Base-by-base conservation (phyloP, 2,329 filamentous ascomycete genomes). In the Stemphylium beticola region DNA sequence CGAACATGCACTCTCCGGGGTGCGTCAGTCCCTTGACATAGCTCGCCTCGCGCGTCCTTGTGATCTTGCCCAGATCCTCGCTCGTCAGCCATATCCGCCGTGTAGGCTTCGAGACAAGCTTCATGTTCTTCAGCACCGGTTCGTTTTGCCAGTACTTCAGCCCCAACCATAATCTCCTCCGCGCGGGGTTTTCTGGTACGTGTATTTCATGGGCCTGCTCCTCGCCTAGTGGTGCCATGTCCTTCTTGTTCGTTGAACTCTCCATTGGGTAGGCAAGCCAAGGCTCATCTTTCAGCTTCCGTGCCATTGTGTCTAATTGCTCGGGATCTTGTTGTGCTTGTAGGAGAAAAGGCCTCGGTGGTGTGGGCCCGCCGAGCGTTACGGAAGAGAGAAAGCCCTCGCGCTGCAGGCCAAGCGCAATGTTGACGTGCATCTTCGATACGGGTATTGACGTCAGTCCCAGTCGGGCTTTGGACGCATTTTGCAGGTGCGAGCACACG, bases 401-500 rank as follows among this genome's bases (percentile, higher is more conserved):
- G 63, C 90, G 87, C 77, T 96, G 92, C 39, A 97, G 83, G 33
- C 90, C 89, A 17, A 95, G 83, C 46, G 86, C 83, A 14, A 96
- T 81, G 39, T 80, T 81, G 58, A 96, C 86, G 80, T 95, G 92
- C 73, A 92, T 86, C 64, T 93, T 93, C 44, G 86, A 88, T 79
- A 89, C 88, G 40, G 88, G 87, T 60, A 96, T 84, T 7, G 91
- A 96, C 29, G 93, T 96, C 45, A 96, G 82, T 64, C 89, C 90
- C 0, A 97, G 86, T 1, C 89, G 87, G n/a, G 90, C 91, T 69
- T 87, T 87, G 52, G 89, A 89, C 64, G 90, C 91, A 81, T 97
- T 97, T 76, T 95, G 91, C 53, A 97, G 83, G 80, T 96, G 92
- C 64, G 92, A 92, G 83, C 91, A 96, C 78, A 93, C 86, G 81